Conservation (phyloP, 1,139 yeast genomes). For the Geotrichum cucujoidarum region DNA sequence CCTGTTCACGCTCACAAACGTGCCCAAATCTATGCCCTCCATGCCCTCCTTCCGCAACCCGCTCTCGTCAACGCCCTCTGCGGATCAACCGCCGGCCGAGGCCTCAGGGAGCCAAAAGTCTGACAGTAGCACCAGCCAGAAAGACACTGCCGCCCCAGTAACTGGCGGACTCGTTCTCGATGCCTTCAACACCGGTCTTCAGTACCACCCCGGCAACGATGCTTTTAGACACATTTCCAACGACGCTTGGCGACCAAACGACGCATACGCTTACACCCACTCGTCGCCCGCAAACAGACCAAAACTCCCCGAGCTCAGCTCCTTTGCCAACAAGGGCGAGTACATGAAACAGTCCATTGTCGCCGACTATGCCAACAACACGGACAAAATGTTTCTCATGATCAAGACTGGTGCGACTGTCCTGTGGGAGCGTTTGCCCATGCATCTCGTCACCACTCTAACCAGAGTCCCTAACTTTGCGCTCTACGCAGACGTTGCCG, state of each 20-base stretch:
- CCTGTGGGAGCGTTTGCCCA: slow-evolving; percentile 38
- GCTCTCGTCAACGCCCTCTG: slow-evolving; percentile 2
- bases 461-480: slow-evolving; percentile 37
- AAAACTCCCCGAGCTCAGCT: slow-evolving; percentile 1
- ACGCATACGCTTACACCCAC: slow-evolving; percentile 6
- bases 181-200: not conserved
- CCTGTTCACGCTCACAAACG: slow-evolving; percentile 12
- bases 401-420: slow-evolving; percentile 38
- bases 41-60: not conserved
- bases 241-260: slow-evolving; percentile 19
- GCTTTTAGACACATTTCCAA: slow-evolving; percentile 12
- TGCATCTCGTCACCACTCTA: slow-evolving; percentile 36
- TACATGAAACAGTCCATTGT: slow-evolving; percentile 27
- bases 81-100: too few relatives aligned
- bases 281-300: slow-evolving; percentile 13
- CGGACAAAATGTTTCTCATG: slow-evolving; percentile 33
- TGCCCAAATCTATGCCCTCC: slow-evolving; percentile 6
- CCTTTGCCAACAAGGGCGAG: slow-evolving; percentile 17
- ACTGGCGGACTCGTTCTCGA: slow-evolving; percentile 8
- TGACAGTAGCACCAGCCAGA: too few relatives aligned
- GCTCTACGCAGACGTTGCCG: slow-evolving; percentile 36
- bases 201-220: slow-evolving; percentile 13
- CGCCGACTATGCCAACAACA: slow-evolving; percentile 28
- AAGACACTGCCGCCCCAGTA: too few relatives aligned
- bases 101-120: not conserved